Percentiles rank a stretch among this genome's conserved stretches.
These are phyloP conservation scores for Hypoxylon sp. DNA, from an alignment of 2,329 filamentous ascomycete genomes.

Conservation along the genomic window DNA sequence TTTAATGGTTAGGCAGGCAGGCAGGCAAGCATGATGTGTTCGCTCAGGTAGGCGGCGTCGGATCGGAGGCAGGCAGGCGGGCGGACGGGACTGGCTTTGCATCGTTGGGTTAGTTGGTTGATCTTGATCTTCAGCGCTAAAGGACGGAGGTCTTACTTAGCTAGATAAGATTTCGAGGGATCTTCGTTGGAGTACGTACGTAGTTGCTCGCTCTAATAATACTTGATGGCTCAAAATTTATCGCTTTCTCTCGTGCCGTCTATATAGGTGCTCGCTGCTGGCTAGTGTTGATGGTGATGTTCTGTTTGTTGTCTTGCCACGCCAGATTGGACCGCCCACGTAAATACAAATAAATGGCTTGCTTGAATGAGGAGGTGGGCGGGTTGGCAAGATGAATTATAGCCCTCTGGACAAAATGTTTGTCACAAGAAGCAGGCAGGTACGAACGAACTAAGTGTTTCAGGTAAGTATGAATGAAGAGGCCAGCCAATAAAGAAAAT, in stretches of 20 bases:
- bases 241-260: background rate
- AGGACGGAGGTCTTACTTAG: background rate
- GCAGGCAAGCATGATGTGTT: background rate
- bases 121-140: background rate
- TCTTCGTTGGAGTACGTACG: background rate
- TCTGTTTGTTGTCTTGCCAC: background rate
- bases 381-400: background rate
- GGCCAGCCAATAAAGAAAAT: background rate
- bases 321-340: background rate
- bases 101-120: slow-evolving; percentile 10
- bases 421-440: background rate
- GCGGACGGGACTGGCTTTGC: slow-evolving; percentile 9
- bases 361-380: background rate
- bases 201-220: background rate
- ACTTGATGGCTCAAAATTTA: background rate
- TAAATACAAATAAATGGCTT: background rate
- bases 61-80: background rate
- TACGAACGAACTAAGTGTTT: background rate
- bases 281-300: background rate
- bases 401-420: background rate
- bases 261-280: background rate
- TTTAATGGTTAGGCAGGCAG: slow-evolving; percentile 6
- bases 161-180: slow-evolving; percentile 6
- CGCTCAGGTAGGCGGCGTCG: slow-evolving; percentile 15
- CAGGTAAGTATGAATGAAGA: background rate